Base-by-base conservation (phyloP, 768 basidiomycete species). In the Kwoniella sp. region DNA sequence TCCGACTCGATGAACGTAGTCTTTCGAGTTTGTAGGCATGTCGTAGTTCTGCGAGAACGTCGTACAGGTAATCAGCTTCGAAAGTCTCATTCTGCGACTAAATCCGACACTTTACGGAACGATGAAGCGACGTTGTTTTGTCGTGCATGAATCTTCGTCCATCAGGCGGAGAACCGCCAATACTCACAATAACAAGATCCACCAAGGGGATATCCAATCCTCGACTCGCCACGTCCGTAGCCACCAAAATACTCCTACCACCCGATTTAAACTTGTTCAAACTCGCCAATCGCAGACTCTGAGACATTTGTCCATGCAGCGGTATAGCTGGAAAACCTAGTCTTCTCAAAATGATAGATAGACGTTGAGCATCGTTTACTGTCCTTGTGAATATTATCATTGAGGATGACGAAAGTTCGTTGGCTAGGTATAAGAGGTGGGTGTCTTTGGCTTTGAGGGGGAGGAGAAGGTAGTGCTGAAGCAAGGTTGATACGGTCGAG, bases 1-100 rank as follows among this genome's bases (percentile, higher is more conserved):
- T 40, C 96, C 96, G 10, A 99, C 96, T 48, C 96, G 88, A 78
- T 99, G 96, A 54, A 99, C 96, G 81, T 99, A 99, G 79, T 98
- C 96, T 83, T 99, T 98, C 17, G 94, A 97, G 78, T 98, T 91
- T 0, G 91, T 91, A 1, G 96, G 96, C 67, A 97, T 89, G 79
- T 96, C 94, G 79, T 91, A 99, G 81, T 99, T 99, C 36, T 52
- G 30, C 7, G 29, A 53, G 44, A 24, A 22, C n/a, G n/a, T n/a
- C n/a, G n/a, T n/a, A n/a, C n/a, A n/a, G n/a, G n/a, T n/a, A n/a
- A n/a, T n/a, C n/a, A n/a, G n/a, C n/a, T n/a, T n/a, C n/a, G n/a
- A n/a, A n/a, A n/a, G n/a, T n/a, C n/a, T n/a, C n/a, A n/a, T n/a
- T n/a, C n/a, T n/a, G n/a, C n/a, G n/a, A n/a, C n/a, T n/a, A n/a